These are phyloP conservation scores for Plicaturopsis crispa DNA, from an alignment of 768 basidiomycete genomes.

Conservation along the genomic window DNA sequence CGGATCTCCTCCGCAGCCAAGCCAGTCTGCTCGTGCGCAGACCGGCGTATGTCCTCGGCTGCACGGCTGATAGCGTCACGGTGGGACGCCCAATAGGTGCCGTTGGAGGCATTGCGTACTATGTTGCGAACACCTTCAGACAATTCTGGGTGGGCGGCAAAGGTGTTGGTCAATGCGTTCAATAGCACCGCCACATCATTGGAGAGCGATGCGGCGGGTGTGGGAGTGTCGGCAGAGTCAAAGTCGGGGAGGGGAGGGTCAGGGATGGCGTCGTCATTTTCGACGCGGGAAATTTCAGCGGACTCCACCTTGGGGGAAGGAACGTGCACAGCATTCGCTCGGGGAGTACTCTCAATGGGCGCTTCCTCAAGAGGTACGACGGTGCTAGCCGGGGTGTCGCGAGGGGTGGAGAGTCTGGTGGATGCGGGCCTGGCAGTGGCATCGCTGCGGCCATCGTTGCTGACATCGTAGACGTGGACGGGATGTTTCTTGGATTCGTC, in stretches of 20 bases:
- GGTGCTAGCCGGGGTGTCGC: conserved; percentile 17
- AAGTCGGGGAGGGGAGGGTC: conserved; percentile 48
- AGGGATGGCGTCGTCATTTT: conserved; percentile 12
- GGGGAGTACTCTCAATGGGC: conserved; percentile 38
- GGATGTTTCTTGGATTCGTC: conserved; percentile 48
- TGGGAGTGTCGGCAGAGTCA: conserved; percentile 20
- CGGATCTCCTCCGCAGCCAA: conserved; percentile 37
- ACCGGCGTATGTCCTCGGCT: conserved; percentile 44
- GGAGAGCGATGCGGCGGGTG: conserved; percentile 38
- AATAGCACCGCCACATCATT: conserved; percentile 61
- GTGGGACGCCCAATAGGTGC: conserved; percentile 64
- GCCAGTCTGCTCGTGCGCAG: conserved; percentile 28
- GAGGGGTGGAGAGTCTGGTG: conserved; percentile 10
- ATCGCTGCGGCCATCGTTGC: conserved; percentile 11
- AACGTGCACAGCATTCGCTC: conserved; percentile 16
- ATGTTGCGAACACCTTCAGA: conserved; percentile 62
- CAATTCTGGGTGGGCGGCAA: conserved; percentile 65
- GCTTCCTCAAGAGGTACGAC: conserved; percentile 17
- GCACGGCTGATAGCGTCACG: conserved; percentile 52
- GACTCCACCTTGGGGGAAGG: conserved; percentile 9
- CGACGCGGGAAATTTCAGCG: conserved; percentile 8
- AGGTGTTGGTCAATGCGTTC: conserved; percentile 42
- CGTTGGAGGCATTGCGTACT: conserved; percentile 49
- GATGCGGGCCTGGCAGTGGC: too few species aligned
- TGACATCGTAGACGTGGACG: conserved; percentile 49